Conservation (phyloP, 305 asterid species). For the Fraxinus ornus region DNA sequence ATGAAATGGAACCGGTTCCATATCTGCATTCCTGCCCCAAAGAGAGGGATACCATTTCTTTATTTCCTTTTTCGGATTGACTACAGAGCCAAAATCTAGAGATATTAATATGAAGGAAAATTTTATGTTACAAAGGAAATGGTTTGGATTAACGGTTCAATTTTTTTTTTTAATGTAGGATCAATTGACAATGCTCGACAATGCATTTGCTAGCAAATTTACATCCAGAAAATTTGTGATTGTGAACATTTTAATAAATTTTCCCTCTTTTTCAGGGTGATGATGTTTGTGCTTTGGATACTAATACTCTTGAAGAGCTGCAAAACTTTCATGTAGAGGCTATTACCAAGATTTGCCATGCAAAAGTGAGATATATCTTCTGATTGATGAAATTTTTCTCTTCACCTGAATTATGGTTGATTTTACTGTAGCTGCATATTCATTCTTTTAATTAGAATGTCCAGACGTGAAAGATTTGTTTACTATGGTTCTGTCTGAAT, state of each 20-base stretch:
- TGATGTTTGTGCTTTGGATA: conserved; percentile 34
- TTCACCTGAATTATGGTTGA: neutral
- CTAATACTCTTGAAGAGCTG: conserved; percentile 36
- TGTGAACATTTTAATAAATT: neutral
- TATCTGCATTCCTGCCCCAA: neutral
- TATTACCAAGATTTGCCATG: conserved; percentile 43
- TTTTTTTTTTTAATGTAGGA: neutral
- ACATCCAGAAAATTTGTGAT: neutral
- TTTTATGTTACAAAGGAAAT: neutral
- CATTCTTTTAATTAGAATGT: neutral
- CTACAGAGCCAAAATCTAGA: neutral
- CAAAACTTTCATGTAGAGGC: conserved; percentile 46
- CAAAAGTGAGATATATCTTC: conserved; percentile 29
- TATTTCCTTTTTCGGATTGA: neutral
- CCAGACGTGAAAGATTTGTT: neutral
- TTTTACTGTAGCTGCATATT: neutral
- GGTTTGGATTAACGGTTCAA: neutral
- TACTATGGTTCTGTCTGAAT: neutral
- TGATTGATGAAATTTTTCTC: neutral
- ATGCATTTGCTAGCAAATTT: neutral
- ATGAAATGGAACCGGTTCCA: neutral
- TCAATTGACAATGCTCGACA: neutral
- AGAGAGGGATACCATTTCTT: neutral
- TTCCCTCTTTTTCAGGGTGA: conserved; percentile 31
- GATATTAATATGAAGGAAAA: neutral